Conservation (phyloP, 176 grass and related monocot genomes). For the Musa beccarii region DNA sequence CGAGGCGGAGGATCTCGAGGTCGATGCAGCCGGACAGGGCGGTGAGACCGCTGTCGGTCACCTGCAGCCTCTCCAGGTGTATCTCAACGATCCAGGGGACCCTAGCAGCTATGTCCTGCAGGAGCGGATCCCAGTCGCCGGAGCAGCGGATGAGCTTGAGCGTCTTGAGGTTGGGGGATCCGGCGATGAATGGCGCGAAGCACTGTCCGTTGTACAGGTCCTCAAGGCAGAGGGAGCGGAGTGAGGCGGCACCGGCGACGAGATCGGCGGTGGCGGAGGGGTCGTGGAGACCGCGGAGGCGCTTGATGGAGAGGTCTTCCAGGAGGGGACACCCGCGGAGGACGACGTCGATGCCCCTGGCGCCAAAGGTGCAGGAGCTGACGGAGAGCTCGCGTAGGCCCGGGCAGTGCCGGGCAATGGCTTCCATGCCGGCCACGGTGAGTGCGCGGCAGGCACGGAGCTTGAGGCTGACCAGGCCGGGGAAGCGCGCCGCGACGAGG, state of each 20-base stretch:
- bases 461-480: constrained; percentile 63
- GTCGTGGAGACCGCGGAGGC: constrained; percentile 70
- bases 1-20: constrained; percentile 75
- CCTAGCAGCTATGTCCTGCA: constrained; percentile 36
- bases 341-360: constrained; percentile 67
- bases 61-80: constrained; percentile 94
- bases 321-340: constrained; percentile 44
- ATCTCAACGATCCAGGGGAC: constrained; percentile 51
- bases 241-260: constrained; percentile 21
- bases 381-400: constrained; percentile 72
- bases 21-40: constrained; percentile 43
- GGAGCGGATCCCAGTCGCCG: constrained; percentile 67
- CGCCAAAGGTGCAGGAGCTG: constrained; percentile 69
- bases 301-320: constrained; percentile 89
- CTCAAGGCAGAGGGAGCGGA: constrained; percentile 78
- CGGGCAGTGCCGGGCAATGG: constrained; percentile 29
- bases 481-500: constrained; percentile 25
- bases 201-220: constrained; percentile 75
- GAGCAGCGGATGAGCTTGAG: constrained; percentile 88
- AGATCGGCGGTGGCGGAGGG: constrained; percentile 27
- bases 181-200: constrained; percentile 63
- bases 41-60: constrained; percentile 61
- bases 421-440: constrained; percentile 57
- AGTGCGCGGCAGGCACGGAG: constrained; percentile 59
- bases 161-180: constrained; percentile 64